Base-by-base conservation (phyloP, 169 alveolate species). In the Plasmodium gonderi region DNA sequence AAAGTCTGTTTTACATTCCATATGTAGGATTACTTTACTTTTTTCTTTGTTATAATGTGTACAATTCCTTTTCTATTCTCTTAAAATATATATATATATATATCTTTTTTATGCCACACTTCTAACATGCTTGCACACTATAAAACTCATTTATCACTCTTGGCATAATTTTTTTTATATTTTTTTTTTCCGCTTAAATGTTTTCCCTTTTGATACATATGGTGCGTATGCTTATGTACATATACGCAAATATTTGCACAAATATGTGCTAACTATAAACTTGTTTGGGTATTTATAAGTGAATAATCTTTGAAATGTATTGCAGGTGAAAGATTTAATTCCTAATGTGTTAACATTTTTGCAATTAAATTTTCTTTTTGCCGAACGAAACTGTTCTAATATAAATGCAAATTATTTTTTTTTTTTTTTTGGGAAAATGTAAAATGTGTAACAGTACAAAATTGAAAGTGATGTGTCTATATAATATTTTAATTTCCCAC, bases 71-170 rank as follows among this genome's bases (percentile, higher is more conserved):
- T 60, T 9, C 74, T 60, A 60, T 60, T 60, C 1, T 33, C 60
- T 36, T 11, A 36, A 17, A 72, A 72, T 36, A n/a, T n/a, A n/a
- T n/a, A n/a, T n/a, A n/a, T n/a, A n/a, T 72, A 36, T 38, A n/a
- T 75, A 42, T 75, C 68, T 33, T 42, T 68, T 20, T 75, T 42
- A 29, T 40, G 45, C 45, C 40, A 75, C 44, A 9, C n/a, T 14
- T 9, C 77, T 38, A 51, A 79, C 90, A 42, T 14, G 80, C 33
- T 60, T 80, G 80, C 91, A 72, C 80, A 65, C 79, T 42, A 11
- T n/a, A 40, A 65, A 65, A 80, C 20, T 12, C 72, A 36, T 60
- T 60, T 36, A 60, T 60, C 72, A 60, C 33, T 60, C 38, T 29
- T 4, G 40, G 9, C 40, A 36, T 2, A 60, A 23, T 42, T 65